Conservation (phyloP, 2,329 filamentous ascomycete species). For the Claviceps humidiphila region DNA sequence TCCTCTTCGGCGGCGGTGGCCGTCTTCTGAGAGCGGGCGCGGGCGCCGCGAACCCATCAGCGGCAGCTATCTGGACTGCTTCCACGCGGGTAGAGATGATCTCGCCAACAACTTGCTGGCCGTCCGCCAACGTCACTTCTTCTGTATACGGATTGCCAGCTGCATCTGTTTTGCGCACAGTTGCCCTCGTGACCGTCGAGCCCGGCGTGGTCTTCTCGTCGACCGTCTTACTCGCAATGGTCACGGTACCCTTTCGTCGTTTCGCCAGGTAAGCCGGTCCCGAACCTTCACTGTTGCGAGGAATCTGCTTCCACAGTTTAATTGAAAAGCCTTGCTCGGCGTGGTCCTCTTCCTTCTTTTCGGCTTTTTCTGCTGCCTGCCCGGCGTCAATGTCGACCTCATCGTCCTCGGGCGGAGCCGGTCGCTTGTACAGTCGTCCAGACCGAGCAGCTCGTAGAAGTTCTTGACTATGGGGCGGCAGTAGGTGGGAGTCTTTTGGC, state of each 20-base stretch:
- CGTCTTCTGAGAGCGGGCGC: slow-evolving; percentile 40
- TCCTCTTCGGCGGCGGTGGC: slow-evolving; percentile 67
- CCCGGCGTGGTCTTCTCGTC: slow-evolving; percentile 28
- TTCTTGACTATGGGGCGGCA: slow-evolving; percentile 69
- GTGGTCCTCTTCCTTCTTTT: slow-evolving; percentile 53
- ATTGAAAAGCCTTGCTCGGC: slow-evolving; percentile 38
- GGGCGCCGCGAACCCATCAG: slow-evolving; percentile 35
- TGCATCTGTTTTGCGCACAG: slow-evolving; percentile 64
- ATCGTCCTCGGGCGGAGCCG: slow-evolving; percentile 47
- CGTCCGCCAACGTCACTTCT: slow-evolving; percentile 69
- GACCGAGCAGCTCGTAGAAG: slow-evolving; percentile 70
- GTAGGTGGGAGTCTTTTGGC: slow-evolving; percentile 71
- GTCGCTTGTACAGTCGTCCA: slow-evolving; percentile 61
- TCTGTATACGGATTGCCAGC: slow-evolving; percentile 73
- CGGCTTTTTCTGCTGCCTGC: slow-evolving; percentile 32
- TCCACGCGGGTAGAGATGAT: slow-evolving; percentile 51
- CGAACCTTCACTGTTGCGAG: slow-evolving; percentile 42
- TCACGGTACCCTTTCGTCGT: slow-evolving; percentile 47
- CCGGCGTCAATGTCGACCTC: slow-evolving; percentile 36
- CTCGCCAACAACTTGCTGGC: slow-evolving; percentile 69
- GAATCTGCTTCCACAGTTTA: slow-evolving; percentile 48
- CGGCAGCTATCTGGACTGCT: slow-evolving; percentile 40
- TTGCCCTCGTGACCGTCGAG: slow-evolving; percentile 60
- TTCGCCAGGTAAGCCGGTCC: slow-evolving; percentile 45
- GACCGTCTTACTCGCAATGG: slow-evolving; percentile 38